Percentiles rank a stretch among this genome's conserved stretches.
Evolutionary conservation across 1,284 basidiomycete species (phyloP).

Genomic region (Puccinia polysora): DNA sequence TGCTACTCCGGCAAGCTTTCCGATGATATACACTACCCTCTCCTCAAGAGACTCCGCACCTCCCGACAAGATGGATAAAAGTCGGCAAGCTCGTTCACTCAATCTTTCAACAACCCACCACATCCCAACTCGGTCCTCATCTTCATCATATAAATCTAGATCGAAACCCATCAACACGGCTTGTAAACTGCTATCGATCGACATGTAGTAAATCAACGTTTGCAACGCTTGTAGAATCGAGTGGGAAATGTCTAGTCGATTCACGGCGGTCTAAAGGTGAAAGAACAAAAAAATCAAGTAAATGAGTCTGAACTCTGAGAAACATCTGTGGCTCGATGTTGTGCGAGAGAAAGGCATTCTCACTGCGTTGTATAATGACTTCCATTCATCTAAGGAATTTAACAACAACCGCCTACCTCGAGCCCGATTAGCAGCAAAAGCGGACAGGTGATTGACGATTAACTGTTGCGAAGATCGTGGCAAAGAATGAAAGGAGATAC

Average conservation of each 20-base stretch:
- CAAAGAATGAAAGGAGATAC: not conserved
- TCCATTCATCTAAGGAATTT: conserved; percentile 37
- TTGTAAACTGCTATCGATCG: conserved; percentile 13
- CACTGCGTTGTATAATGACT: conserved; percentile 26
- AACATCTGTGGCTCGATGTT: not conserved
- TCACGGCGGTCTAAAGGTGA: conserved; percentile 8
- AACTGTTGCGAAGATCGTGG: conserved; percentile 2
- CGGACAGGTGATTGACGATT: conserved; percentile 26
- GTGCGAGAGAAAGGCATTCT: not conserved
- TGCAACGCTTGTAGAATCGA: conserved; percentile 11
- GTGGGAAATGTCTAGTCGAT: conserved; percentile 8
- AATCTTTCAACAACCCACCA: conserved; percentile 38
- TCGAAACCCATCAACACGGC: conserved; percentile 35
- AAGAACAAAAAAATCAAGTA: not conserved
- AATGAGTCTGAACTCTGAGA: not conserved
- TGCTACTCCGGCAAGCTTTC: conserved; percentile 16
- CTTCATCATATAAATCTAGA: conserved; percentile 21
- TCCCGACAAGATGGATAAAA: conserved; percentile 2
- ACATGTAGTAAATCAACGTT: conserved; percentile 32
- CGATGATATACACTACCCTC: not conserved
- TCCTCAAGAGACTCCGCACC: conserved; percentile 8
- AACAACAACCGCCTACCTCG: conserved; percentile 27
- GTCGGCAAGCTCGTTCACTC: conserved; percentile 4
- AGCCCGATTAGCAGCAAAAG: conserved; percentile 37
- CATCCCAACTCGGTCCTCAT: conserved; percentile 27